phyloP scores from a whole-genome alignment of 2,329 filamentous ascomycete genomes.

The Diaporthe amygdali region DNA sequence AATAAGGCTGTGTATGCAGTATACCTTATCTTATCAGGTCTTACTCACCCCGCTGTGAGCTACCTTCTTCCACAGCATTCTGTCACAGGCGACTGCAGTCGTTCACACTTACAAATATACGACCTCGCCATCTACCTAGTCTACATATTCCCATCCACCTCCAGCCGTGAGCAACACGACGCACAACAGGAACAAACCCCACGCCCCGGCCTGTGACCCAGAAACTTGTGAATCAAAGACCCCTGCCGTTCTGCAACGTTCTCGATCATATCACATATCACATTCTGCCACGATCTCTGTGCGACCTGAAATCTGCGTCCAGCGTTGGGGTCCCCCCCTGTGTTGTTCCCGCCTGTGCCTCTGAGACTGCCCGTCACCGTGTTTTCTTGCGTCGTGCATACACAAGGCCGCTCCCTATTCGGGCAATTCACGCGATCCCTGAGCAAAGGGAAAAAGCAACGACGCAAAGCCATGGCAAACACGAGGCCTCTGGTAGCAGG shows the following conservation, averaged over 20 bases:
- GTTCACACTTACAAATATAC: background rate
- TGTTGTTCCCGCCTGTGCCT: constrained; percentile 38
- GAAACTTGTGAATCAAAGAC: background rate
- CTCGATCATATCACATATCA: constrained; percentile 23
- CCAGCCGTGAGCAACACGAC: background rate
- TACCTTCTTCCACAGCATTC: constrained; percentile 13
- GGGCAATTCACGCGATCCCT: background rate
- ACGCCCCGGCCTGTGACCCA: background rate
- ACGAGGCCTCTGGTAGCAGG: constrained; percentile 75
- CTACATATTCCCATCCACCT: background rate
- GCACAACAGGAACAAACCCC: constrained; percentile 14
- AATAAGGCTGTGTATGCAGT: background rate
- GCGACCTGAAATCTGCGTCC: constrained; percentile 20
- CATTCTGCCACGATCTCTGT: constrained; percentile 25
- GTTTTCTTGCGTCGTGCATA: background rate
- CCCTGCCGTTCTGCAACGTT: constrained; percentile 6
- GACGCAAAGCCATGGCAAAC: constrained; percentile 17
- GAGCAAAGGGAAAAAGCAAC: background rate
- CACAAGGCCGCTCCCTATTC: background rate
- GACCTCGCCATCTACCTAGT: background rate
- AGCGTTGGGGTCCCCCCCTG: background rate
- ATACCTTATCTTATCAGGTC: constrained; percentile 24
- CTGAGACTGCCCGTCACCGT: constrained; percentile 21
- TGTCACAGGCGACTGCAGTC: background rate
- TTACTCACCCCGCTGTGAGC: constrained; percentile 20